These are phyloP conservation scores for Erodium maritimum DNA, from an alignment of 345 rosid species.

Conservation along the genomic window DNA sequence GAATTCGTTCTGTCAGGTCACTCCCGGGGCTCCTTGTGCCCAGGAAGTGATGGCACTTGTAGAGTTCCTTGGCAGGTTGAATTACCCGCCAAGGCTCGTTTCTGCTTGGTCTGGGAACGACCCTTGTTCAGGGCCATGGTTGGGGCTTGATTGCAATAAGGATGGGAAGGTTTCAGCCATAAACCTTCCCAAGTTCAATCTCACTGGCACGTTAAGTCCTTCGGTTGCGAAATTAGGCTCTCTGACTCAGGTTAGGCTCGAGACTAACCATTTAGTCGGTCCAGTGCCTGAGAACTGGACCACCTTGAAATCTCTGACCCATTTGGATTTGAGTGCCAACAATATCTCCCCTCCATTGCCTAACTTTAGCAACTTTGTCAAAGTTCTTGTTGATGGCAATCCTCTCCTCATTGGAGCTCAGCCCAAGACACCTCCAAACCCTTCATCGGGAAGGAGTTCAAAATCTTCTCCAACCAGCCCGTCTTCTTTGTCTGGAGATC, in stretches of 20 bases:
- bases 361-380: conserved; percentile 21
- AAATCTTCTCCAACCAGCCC: conserved; percentile 3
- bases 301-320: conserved; percentile 32
- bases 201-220: conserved; percentile 56
- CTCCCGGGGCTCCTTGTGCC: conserved; percentile 35
- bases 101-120: conserved; percentile 51
- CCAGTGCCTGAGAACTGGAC: conserved; percentile 49
- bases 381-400: conserved; percentile 27
- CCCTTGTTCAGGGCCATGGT: conserved; percentile 48
- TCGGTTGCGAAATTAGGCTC: conserved; percentile 39
- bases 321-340: conserved; percentile 46
- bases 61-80: conserved; percentile 43
- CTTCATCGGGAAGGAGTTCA: conserved; percentile 16
- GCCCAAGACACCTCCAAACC: conserved; percentile 14
- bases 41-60: conserved; percentile 53
- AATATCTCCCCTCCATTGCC: conserved; percentile 54
- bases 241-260: conserved; percentile 31
- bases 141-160: conserved; percentile 34
- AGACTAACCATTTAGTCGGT: conserved; percentile 37
- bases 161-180: conserved; percentile 20
- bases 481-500: conserved; percentile 11
- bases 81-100: conserved; percentile 45
- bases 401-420: conserved; percentile 20
- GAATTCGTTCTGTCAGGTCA: conserved; percentile 44
- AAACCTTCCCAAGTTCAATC: conserved; percentile 35